Percentiles rank a stretch among this genome's conserved stretches.
phyloP scores from a whole-genome alignment of 257 asterid genomes.

The Solanum commersonii region DNA sequence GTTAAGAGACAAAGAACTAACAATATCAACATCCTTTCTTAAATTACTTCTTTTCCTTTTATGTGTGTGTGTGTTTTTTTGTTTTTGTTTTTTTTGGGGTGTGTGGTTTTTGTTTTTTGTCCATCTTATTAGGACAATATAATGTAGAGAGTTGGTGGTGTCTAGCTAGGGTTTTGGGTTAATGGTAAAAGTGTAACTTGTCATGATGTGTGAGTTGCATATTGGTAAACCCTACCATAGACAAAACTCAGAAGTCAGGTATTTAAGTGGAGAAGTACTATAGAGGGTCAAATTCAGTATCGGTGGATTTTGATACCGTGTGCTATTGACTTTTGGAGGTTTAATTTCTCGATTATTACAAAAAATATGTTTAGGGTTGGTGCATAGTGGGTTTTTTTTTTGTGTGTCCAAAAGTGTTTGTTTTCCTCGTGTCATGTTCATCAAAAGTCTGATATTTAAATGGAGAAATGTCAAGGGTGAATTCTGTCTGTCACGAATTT shows the following conservation, averaged over 20 bases:
- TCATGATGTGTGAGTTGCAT: not conserved
- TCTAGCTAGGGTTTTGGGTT: not conserved
- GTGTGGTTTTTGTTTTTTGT: not conserved
- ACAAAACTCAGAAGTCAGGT: not conserved
- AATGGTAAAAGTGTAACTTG: not conserved
- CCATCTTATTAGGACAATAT: not conserved
- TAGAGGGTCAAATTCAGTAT: not conserved
- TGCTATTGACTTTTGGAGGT: not conserved
- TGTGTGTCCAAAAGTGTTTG: not conserved
- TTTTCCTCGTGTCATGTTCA: not conserved
- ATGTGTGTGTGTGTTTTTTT: not conserved
- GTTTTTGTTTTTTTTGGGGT: not conserved
- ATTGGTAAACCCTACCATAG: not conserved
- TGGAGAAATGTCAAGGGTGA: not conserved
- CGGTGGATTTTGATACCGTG: not conserved
- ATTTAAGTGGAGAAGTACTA: not conserved
- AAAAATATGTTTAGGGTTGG: not conserved
- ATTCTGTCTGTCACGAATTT: not conserved
- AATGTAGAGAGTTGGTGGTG: not conserved
- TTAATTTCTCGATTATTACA: not conserved
- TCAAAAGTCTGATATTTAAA: not conserved
- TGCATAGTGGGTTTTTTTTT: not conserved
- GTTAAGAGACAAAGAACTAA: constrained; percentile 76
- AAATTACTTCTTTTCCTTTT: not conserved
- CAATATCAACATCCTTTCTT: constrained; percentile 33